Percentiles rank a stretch among this genome's conserved stretches.
These are phyloP conservation scores for Lavandula angustifolia DNA, from an alignment of 257 asterid genomes.

Conservation along the genomic window DNA sequence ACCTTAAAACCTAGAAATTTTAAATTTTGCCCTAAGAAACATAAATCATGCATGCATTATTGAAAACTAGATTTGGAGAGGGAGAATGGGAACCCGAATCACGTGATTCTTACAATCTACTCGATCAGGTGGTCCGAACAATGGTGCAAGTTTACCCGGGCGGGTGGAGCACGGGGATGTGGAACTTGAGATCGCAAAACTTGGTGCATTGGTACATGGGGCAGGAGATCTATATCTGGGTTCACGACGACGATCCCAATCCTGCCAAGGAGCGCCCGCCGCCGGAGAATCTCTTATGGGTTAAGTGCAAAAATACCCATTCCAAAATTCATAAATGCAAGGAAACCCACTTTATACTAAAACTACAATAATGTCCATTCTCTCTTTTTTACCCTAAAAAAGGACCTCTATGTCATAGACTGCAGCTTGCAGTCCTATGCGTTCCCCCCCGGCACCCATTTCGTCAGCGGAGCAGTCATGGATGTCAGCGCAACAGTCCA, in stretches of 20 bases:
- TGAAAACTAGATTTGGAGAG: conserved; percentile 40
- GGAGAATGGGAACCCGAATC: conserved; percentile 51
- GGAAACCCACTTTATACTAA: no score
- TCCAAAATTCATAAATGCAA: no score
- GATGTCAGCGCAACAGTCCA: no score
- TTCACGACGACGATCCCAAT: conserved; percentile 40
- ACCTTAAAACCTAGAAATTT: not conserved
- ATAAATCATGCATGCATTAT: no score
- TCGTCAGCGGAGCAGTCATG: no score
- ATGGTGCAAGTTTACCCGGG: conserved; percentile 46
- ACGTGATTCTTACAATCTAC: conserved; percentile 38
- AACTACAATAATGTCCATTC: no score
- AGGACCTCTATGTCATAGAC: no score
- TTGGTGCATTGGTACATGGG: conserved; percentile 45
- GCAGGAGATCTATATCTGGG: conserved; percentile 44
- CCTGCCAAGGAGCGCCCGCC: conserved; percentile 48
- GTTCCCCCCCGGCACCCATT: no score
- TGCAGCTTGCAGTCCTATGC: no score
- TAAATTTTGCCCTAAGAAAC: no score
- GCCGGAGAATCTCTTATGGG: conserved; percentile 35
- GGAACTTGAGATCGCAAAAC: conserved; percentile 48
- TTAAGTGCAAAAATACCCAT: no score
- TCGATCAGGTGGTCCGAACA: conserved; percentile 50
- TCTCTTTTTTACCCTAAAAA: no score
- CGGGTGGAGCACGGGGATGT: conserved; percentile 42